These are phyloP conservation scores for thale cress (Arabidopsis thaliana) DNA, from an alignment of 345 rosid genomes.

Conservation along the genomic window DNA sequence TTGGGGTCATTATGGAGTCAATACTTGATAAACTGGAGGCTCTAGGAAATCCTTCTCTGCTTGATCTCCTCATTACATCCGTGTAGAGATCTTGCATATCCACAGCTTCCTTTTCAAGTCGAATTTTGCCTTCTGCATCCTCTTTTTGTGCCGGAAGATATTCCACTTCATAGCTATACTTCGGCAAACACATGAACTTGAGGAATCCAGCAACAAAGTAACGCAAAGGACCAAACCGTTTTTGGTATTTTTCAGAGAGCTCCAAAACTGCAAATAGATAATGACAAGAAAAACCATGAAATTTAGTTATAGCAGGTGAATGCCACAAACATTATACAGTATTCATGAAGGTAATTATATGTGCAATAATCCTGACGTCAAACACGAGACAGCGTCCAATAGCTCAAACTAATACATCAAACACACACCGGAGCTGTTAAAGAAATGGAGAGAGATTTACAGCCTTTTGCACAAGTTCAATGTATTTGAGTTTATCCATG, in stretches of 20 bases:
- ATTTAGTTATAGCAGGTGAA: conserved; percentile 2
- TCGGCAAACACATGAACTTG: conserved; percentile 96
- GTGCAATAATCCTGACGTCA: background rate
- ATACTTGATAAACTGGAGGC: conserved; percentile 98
- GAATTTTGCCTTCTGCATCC: conserved; percentile 61
- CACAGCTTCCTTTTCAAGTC: conserved; percentile 57
- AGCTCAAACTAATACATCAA: background rate
- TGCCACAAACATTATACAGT: conserved; percentile 3
- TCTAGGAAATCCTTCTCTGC: conserved; percentile 83
- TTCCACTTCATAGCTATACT: conserved; percentile 91
- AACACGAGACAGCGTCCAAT: conserved; percentile 3
- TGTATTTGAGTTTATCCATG: background rate
- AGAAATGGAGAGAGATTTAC: background rate
- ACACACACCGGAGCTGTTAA: conserved; percentile 3
- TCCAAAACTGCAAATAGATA: conserved; percentile 66
- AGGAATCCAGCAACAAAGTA: conserved; percentile 96
- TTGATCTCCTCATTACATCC: conserved; percentile 83
- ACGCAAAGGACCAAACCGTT: conserved; percentile 94
- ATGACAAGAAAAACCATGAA: background rate
- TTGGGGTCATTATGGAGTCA: conserved; percentile 92
- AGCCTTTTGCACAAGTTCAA: background rate
- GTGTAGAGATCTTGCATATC: conserved; percentile 84
- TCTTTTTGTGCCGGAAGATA: conserved; percentile 84
- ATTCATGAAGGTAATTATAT: conserved; percentile 16
- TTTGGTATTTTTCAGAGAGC: conserved; percentile 93